Percentiles rank a stretch among this genome's conserved stretches.
Conservation (phyloP, 2,329 filamentous ascomycete species). For the Teratosphaeria gauchensis region DNA sequence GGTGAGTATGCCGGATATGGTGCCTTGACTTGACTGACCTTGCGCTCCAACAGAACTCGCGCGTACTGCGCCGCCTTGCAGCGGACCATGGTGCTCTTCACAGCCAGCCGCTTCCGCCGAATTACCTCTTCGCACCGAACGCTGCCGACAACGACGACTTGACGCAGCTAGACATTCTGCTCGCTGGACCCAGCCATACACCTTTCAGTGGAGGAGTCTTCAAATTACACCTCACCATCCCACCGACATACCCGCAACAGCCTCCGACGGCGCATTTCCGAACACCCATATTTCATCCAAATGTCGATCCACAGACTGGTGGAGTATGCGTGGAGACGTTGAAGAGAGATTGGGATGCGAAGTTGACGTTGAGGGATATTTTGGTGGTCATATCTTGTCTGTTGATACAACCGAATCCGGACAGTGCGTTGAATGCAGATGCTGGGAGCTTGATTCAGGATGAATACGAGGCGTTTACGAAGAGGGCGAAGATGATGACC, state of each 20-base stretch:
- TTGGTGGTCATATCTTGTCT: constrained; percentile 52
- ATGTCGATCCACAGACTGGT: constrained; percentile 53
- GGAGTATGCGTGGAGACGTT: constrained; percentile 56
- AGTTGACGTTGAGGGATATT: constrained; percentile 50
- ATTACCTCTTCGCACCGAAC: constrained; percentile 48
- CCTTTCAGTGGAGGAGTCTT: constrained; percentile 51
- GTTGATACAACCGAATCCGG: constrained; percentile 54
- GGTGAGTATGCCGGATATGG: background rate
- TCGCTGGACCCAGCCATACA: constrained; percentile 51
- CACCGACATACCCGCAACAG: constrained; percentile 43
- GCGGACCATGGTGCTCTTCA: constrained; percentile 51
- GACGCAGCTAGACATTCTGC: constrained; percentile 47
- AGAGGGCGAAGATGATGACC: constrained; percentile 51
- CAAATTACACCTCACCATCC: constrained; percentile 51
- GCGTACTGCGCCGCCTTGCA: constrained; percentile 48
- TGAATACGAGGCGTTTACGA: constrained; percentile 48
- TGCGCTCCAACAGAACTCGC: constrained; percentile 31
- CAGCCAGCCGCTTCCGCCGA: constrained; percentile 46
- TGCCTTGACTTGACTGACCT: background rate
- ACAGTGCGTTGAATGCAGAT: constrained; percentile 53
- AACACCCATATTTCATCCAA: constrained; percentile 55
- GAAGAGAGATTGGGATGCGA: constrained; percentile 53
- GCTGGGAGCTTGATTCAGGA: constrained; percentile 51
- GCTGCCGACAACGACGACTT: constrained; percentile 40
- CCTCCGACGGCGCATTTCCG: constrained; percentile 51